Evolutionary conservation across 495 filamentous ascomycete genomes (phyloP).

Genomic region (Aspergillus biplanus): DNA sequence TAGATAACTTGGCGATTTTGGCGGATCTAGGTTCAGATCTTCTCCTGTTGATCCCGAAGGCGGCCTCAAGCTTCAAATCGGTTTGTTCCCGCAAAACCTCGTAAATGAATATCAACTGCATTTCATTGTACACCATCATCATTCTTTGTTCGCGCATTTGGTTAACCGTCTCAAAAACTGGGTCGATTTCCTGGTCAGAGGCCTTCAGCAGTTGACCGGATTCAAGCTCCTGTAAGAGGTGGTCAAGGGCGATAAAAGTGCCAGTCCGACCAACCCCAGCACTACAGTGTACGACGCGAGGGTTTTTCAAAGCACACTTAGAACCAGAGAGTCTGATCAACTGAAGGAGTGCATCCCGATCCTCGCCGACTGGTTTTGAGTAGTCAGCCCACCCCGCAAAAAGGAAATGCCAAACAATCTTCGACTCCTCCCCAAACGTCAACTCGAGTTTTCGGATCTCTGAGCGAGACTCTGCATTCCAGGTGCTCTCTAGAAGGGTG

Average conservation of each 20-base stretch:
- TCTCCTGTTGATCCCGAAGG: constrained; percentile 25
- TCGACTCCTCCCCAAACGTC: constrained; percentile 60
- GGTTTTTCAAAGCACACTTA: constrained; percentile 70
- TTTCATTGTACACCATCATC: constrained; percentile 93
- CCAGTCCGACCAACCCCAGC: constrained; percentile 93
- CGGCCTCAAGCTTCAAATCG: constrained; percentile 53
- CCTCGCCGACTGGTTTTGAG: constrained; percentile 77
- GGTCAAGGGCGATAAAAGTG: constrained; percentile 94
- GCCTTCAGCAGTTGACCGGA: constrained; percentile 64
- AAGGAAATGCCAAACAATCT: constrained; percentile 83
- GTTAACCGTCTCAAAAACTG: constrained; percentile 76
- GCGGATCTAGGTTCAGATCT: constrained; percentile 41
- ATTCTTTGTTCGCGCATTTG: constrained; percentile 83
- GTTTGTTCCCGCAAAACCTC: constrained; percentile 78
- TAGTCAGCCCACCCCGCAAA: constrained; percentile 97
- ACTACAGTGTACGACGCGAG: constrained; percentile 89
- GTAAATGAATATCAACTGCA: constrained; percentile 89
- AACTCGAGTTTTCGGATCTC: constrained; percentile 61
- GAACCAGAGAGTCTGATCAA: constrained; percentile 75
- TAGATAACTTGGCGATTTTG: constrained; percentile 46
- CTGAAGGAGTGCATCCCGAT: constrained; percentile 76
- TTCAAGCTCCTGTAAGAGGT: constrained; percentile 80
- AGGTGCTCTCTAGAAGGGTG: constrained; percentile 49
- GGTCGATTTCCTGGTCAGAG: constrained; percentile 52
- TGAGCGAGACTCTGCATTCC: constrained; percentile 53